Conservation (phyloP, 2,329 filamentous ascomycete species). For the Bipolaris sorokiniana region DNA sequence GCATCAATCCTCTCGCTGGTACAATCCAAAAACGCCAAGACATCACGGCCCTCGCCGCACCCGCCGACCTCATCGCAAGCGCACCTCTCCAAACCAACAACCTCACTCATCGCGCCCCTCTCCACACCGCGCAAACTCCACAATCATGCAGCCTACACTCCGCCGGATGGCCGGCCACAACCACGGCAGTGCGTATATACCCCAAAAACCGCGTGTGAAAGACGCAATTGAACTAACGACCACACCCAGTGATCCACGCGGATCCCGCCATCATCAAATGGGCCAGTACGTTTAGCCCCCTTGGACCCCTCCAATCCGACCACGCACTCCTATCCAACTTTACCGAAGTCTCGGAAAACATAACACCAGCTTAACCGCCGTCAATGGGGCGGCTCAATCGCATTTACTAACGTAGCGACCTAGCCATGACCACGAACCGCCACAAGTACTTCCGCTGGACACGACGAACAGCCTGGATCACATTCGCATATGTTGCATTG, state of each 20-base stretch:
- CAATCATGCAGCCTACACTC: constrained; percentile 19
- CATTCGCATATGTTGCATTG: constrained; percentile 75
- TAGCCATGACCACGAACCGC: constrained; percentile 83
- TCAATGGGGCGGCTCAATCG: not conserved
- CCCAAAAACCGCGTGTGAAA: not conserved
- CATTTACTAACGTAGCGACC: constrained; percentile 15
- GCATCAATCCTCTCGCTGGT: not conserved
- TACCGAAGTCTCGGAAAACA: constrained; percentile 22
- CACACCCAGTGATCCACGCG: constrained; percentile 54
- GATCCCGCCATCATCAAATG: constrained; percentile 65
- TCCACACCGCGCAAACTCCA: constrained; percentile 20
- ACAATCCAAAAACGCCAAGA: constrained; percentile 23
- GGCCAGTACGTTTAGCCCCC: constrained; percentile 54
- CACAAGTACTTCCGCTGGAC: constrained; percentile 98
- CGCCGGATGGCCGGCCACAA: constrained; percentile 40
- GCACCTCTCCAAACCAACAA: constrained; percentile 16
- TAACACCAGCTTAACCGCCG: too few species aligned
- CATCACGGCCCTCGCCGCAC: constrained; percentile 18
- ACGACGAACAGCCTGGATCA: constrained; percentile 77
- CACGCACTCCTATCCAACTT: too few species aligned
- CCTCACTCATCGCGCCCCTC: constrained; percentile 17
- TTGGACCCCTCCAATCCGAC: too few species aligned
- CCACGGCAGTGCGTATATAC: constrained; percentile 28
- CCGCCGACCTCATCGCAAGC: constrained; percentile 26
- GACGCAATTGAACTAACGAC: constrained; percentile 36